These are phyloP conservation scores for Triticum dicoccoides DNA, from an alignment of 176 grass and related monocot species.

Conservation along the genomic window DNA sequence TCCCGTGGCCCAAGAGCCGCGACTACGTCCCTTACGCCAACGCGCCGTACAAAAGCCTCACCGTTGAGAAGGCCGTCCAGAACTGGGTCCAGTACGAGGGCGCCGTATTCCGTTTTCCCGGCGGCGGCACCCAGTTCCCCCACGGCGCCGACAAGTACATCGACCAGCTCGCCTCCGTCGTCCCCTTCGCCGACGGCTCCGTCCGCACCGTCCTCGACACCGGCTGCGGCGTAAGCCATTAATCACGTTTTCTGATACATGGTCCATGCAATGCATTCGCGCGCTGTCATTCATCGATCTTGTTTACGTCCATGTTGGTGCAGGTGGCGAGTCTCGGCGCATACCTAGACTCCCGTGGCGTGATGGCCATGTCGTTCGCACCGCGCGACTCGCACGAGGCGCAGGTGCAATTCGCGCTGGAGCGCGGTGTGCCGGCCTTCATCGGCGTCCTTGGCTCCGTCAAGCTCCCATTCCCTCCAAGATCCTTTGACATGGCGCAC, in stretches of 20 bases:
- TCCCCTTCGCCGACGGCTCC: conserved; percentile 61
- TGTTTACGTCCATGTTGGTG: background rate
- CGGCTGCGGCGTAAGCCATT: conserved; percentile 70
- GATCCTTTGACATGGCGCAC: conserved; percentile 96
- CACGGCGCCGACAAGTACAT: conserved; percentile 82
- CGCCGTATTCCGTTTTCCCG: conserved; percentile 70
- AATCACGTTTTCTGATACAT: background rate
- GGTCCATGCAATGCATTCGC: background rate
- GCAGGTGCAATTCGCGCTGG: conserved; percentile 89
- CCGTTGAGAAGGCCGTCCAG: conserved; percentile 94
- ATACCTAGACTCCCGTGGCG: conserved; percentile 67
- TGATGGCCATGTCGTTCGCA: conserved; percentile 89
- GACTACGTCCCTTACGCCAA: conserved; percentile 84
- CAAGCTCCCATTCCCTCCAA: conserved; percentile 80
- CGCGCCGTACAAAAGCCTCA: conserved; percentile 93
- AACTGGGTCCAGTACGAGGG: conserved; percentile 92
- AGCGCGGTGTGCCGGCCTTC: conserved; percentile 86
- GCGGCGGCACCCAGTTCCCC: conserved; percentile 90
- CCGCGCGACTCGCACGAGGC: conserved; percentile 95
- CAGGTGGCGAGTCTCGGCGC: conserved; percentile 87
- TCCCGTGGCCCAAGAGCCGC: conserved; percentile 86
- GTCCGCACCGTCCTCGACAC: conserved; percentile 90
- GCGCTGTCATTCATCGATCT: background rate
- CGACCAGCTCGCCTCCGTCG: conserved; percentile 62
- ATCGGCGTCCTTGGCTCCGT: conserved; percentile 88